Evolutionary conservation across 495 filamentous ascomycete species (phyloP), one percentile per base, ranked within the genome.

Genomic region (Chlorociboria aeruginascens): DNA sequence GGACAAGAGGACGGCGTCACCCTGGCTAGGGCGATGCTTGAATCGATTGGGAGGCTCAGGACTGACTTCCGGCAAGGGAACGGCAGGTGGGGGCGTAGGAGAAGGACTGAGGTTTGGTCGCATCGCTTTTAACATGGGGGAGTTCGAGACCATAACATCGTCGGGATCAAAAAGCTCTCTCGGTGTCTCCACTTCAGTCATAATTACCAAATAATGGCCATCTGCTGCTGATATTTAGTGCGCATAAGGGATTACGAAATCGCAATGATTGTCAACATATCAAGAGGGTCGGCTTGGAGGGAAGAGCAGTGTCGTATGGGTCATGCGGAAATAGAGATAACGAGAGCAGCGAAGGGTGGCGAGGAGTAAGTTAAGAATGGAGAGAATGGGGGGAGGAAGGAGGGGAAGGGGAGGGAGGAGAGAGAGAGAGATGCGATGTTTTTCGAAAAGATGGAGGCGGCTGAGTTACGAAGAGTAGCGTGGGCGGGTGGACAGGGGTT

Each of bases 1-100:
- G 28, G 60, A 57, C 32, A 80, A 64, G 52, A 80, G 59, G 42
- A 77, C 69, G 37, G 64, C 72, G 72, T 80, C 72, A 55, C 72
- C 76, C 51, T 65, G 69, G 49, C 57, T 50, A 4, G 47, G 42
- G 12, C 36, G 39, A 40, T 38, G 33, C 34, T 55, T 52, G 2
- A 20, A 10, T 25, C 34, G 14, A 12, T 36, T 14, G 16, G 41
- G 29, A 11, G 41, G 17, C 13, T 40, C 38, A 9, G 38, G 38
- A 20, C 12, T 40, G 38, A 40, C 38, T 40, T 10, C 10, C 9
- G 38, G 38, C 10, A 20, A 16, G 14, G 38, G 38, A 20, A 40
- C 16, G 13, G 38, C 38, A 2, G 16, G 38, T 11, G 38, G 38
- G 8, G 38, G 38, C 9, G 13, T 40, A 3, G 38, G 38, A 9